A percentile compares a stretch with the other conserved stretches of the same genome.
Conservation (phyloP, 148 eudicot species). For the Chenopodium album region DNA sequence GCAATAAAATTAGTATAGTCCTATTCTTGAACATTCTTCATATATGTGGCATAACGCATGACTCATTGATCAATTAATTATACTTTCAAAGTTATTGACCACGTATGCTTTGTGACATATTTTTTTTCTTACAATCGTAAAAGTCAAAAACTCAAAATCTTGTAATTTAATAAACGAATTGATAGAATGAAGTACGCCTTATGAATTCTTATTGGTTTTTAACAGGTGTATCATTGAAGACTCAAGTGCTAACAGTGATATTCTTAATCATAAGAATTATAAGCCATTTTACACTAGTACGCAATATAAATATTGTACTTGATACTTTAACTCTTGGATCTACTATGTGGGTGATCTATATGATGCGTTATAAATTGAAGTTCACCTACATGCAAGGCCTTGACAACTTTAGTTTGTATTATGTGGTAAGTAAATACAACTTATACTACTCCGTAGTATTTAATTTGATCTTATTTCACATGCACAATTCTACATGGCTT, state of each 20-base stretch:
- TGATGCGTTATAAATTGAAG: constrained; percentile 68
- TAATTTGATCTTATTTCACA: neutral
- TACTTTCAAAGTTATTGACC: too few species aligned
- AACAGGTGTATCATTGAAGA: constrained; percentile 71
- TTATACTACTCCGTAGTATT: too few species aligned
- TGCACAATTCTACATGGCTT: too few species aligned
- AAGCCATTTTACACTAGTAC: constrained; percentile 48
- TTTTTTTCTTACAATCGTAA: too few species aligned
- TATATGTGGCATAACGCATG: too few species aligned
- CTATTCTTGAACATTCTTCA: too few species aligned
- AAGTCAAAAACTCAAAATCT: too few species aligned
- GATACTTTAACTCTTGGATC: constrained; percentile 52
- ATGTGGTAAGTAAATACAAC: constrained; percentile 46
- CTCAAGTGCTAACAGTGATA: constrained; percentile 76
- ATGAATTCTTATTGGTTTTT: neutral
- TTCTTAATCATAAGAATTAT: constrained; percentile 52
- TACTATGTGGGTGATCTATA: constrained; percentile 82
- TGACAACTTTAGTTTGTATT: constrained; percentile 55
- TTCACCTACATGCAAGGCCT: constrained; percentile 52
- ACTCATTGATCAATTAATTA: too few species aligned
- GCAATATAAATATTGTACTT: constrained; percentile 62
- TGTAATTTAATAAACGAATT: too few species aligned
- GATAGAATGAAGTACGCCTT: too few species aligned
- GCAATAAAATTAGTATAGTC: too few species aligned
- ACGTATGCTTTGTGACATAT: too few species aligned